Percentiles rank a stretch among this genome's conserved stretches.
These are phyloP conservation scores for Pisolithus thermaeus DNA, from an alignment of 1,284 basidiomycete species.

Conservation along the genomic window DNA sequence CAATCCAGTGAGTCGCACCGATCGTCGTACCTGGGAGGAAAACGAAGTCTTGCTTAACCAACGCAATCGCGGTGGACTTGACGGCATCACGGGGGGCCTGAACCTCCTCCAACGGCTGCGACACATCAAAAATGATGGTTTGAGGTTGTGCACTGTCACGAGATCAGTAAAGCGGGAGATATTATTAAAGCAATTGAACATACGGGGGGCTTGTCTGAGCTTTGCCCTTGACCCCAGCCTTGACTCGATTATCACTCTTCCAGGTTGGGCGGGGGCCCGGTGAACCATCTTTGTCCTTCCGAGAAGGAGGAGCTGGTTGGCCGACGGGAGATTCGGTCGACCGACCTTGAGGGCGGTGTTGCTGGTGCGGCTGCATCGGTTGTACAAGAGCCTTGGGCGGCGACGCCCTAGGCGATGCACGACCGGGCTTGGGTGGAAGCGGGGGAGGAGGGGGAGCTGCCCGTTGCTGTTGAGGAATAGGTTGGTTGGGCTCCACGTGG, in stretches of 20 bases:
- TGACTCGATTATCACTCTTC: slow-evolving; percentile 38
- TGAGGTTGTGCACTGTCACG: slow-evolving; percentile 48
- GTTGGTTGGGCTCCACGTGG: slow-evolving; percentile 38
- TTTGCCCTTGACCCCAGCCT: slow-evolving; percentile 41
- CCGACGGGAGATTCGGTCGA: slow-evolving; percentile 39
- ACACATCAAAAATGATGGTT: slow-evolving; percentile 69
- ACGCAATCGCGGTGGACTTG: slow-evolving; percentile 76
- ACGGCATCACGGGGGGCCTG: slow-evolving; percentile 66
- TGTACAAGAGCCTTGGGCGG: slow-evolving; percentile 53
- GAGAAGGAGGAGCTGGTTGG: slow-evolving; percentile 35
- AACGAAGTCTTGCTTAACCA: slow-evolving; percentile 74
- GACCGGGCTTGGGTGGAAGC: slow-evolving; percentile 47
- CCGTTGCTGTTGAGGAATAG: slow-evolving; percentile 31
- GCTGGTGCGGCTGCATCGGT: background rate
- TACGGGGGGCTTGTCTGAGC: slow-evolving; percentile 53
- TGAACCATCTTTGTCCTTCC: slow-evolving; percentile 65
- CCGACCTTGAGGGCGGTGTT: slow-evolving; percentile 37
- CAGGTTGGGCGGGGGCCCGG: slow-evolving; percentile 51
- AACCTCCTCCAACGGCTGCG: slow-evolving; percentile 62
- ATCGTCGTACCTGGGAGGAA: slow-evolving; percentile 81
- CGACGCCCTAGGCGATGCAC: slow-evolving; percentile 51
- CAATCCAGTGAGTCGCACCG: slow-evolving; percentile 82
- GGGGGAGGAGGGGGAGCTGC: slow-evolving; percentile 37
- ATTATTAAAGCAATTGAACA: slow-evolving; percentile 9
- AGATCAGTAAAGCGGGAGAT: slow-evolving; percentile 10